phyloP scores from a whole-genome alignment of 805 yeast species.

The Candida corydali region DNA sequence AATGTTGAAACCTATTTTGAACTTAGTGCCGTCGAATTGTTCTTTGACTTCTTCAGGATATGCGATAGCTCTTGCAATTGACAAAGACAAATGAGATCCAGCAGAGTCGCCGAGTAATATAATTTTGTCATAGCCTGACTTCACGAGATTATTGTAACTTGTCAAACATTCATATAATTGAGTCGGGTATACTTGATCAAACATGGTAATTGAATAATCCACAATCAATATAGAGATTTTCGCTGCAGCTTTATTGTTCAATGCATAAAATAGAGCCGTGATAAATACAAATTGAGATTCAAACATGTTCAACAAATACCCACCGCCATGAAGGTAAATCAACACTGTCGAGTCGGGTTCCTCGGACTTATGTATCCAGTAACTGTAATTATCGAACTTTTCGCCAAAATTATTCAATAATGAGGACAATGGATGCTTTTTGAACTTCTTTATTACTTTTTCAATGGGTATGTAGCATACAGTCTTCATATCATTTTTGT shows the following conservation, averaged over 20 bases:
- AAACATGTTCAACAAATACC: constrained; percentile 22
- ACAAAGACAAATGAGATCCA: constrained; percentile 32
- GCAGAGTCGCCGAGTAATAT: constrained; percentile 41
- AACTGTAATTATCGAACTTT: constrained; percentile 20
- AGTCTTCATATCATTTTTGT: constrained; percentile 18
- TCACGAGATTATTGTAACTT: constrained; percentile 19
- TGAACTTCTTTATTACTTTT: constrained; percentile 12
- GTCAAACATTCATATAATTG: constrained; percentile 28
- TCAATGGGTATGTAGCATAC: constrained; percentile 20
- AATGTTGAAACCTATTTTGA: constrained; percentile 8
- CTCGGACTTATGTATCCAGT: constrained; percentile 31
- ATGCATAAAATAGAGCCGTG: constrained; percentile 22
- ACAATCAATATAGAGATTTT: constrained; percentile 23
- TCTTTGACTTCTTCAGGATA: constrained; percentile 26
- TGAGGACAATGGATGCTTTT: constrained; percentile 11
- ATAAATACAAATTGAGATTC: constrained; percentile 28
- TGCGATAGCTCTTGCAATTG: constrained; percentile 19
- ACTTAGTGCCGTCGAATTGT: constrained; percentile 18
- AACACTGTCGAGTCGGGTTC: constrained; percentile 14
- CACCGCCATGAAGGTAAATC: constrained; percentile 39
- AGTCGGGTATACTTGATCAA: constrained; percentile 28
- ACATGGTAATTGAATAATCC: constrained; percentile 28
- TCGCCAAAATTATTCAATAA: constrained; percentile 13
- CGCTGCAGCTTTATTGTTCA: constrained; percentile 13
- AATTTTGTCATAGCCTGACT: constrained; percentile 22